Base-by-base conservation (phyloP, 2,329 filamentous ascomycete species). In the Xylaria arbuscula region DNA sequence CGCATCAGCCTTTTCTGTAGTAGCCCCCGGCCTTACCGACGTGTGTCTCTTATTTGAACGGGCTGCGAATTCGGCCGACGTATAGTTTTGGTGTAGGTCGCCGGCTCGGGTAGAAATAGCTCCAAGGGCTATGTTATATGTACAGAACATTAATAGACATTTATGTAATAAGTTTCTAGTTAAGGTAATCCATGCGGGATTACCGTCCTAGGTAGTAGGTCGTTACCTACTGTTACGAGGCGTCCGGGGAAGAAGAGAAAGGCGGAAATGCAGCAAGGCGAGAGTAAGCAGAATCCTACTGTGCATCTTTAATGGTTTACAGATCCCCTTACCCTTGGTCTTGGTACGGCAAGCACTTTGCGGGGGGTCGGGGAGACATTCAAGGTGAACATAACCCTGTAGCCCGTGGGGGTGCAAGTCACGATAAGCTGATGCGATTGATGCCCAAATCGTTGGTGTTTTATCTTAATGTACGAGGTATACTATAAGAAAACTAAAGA, bases 271-370 rank as follows among this genome's bases (percentile, higher is more conserved):
- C 5, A 22, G 13, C 5, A 36, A 3, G 11, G n/a, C 28, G 19
- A 34, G 28, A 15, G 15, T 22, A 57, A 17, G 38, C 8, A 40
- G 36, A 17, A 45, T 45, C 50, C 42, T 34, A 60, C 42, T 56
- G 45, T 48, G 24, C 50, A 50, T 55, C 38, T 55, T 19, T 51
- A 50, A 58, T 53, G 56, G 48, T 53, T 51, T 47, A 22, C 24
- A 19, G 48, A 47, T 64, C 68, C 15, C 62, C 65, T 56, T 62
- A 28, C 24, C 68, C 68, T 40, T 68, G 68, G 65, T 61, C 66
- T 47, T 54, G 68, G 68, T 66, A 70, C 57, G 36, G 48, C 54
- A 68, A 53, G 67, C n/a, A 60, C 54, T 51, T 58, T 66, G 54
- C 54, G 59, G 67, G 67, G 67, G 54, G 42, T 17, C 40, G 48